Evolutionary conservation across 2,329 filamentous ascomycete species (phyloP), one percentile per base, ranked within the genome.

Genomic region (Talaromyces sp.): DNA sequence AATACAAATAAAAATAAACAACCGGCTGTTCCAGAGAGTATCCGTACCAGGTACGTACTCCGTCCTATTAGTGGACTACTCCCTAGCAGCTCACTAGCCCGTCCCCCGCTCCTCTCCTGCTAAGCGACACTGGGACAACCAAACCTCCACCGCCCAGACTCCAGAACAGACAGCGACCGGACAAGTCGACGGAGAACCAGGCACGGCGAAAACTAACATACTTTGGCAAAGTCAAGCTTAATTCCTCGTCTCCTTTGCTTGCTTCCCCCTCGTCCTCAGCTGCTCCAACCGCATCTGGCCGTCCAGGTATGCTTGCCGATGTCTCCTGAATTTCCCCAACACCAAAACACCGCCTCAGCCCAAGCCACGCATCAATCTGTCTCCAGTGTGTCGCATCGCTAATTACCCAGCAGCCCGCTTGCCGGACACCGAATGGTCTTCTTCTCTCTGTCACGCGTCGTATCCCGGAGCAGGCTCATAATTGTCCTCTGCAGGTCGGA

Each of bases 111-210:
- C 71, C 68, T 67, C 69, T 69, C 68, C 70, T 70, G 72, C 72
- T 73, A 73, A 74, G 72, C 73, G 73, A 75, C 73, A 73, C 72
- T 70, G 71, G 73, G 71, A 64, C 65, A 71, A 56, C 55, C 61
- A 53, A 38, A 55, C 52, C 58, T 57, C 59, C 55, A 55, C 58
- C 61, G 59, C 55, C 61, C 55, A 53, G 61, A 55, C 58, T 58
- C 70, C 70, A 65, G 66, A 29, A 52, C 49, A 19, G 49, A 52
- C 49, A 46, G 43, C 27, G 49, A 52, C 49, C 27, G 49, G 24
- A 52, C 13, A 52, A 64, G 65, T 65, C 62, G 67, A 67, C 69
- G 65, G 67, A 66, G 67, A 64, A 61, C 65, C 59, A 58, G 56
- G 43, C 26, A 35, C 55, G 35, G 24, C 46, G 32, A 19, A 35